Base-by-base conservation (phyloP, 208 protist genomes). In the Crithidia brevicula region DNA sequence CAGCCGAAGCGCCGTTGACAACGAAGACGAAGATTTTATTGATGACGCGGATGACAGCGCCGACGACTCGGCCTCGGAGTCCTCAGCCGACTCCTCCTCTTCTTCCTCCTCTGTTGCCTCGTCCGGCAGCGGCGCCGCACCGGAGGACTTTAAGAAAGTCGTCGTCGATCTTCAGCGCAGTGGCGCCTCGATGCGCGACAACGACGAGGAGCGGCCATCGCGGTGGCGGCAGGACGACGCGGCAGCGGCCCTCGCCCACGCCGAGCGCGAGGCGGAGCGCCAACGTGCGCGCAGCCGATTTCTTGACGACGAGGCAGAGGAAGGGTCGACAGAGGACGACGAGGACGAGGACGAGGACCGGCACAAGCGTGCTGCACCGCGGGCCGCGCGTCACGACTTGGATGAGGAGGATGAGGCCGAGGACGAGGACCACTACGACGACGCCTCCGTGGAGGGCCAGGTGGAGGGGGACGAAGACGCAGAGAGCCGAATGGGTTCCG, bases 301-400 rank as follows among this genome's bases (percentile, higher is more conserved):
- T 59, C 83, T 95, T 28, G 86, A 95, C 56, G 89, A 95, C 38
- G 89, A 95, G 68, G 89, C 89, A 2, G 83, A 91, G 65, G 86
- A 94, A 67, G 76, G 49, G 10, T 86, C 82, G 9, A 74, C 79
- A 0, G 50, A 65, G 40, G 70, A 68, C 36, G 81, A 87, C 7
- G 69, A 59, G 9, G 66, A 80, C n/a, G 67, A 27, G 8, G 60
- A 54, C n/a, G n/a, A n/a, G n/a, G n/a, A n/a, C n/a, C n/a, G n/a
- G n/a, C n/a, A n/a, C n/a, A n/a, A n/a, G n/a, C n/a, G n/a, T n/a
- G n/a, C n/a, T n/a, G n/a, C n/a, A n/a, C n/a, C n/a, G n/a, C n/a
- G n/a, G n/a, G n/a, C n/a, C n/a, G n/a, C n/a, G n/a, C n/a, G n/a
- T n/a, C 20, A 30, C 36, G 16, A n/a, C 34, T 5, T 10, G 16